A percentile compares a stretch with the other conserved stretches of the same genome.
phyloP scores from a whole-genome alignment of 768 basidiomycete species.

The Panellus pusillus region DNA sequence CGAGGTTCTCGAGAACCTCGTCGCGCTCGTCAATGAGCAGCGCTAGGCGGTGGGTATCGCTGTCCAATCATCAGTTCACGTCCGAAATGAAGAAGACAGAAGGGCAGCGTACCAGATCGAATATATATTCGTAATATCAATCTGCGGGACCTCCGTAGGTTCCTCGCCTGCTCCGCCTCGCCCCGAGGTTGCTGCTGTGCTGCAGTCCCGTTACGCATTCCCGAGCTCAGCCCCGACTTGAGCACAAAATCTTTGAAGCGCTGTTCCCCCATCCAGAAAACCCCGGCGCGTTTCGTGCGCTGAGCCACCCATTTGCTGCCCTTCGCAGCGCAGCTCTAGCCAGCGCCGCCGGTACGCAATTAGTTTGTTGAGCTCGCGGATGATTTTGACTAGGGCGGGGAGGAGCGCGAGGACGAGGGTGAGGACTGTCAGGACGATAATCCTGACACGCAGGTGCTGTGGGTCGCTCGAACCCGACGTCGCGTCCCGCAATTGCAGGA shows the following conservation, averaged over 20 bases:
- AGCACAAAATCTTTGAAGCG: slow-evolving; percentile 67
- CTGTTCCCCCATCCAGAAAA: slow-evolving; percentile 76
- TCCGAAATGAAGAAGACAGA: background rate
- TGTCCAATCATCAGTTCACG: slow-evolving; percentile 27
- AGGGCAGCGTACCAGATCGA: slow-evolving; percentile 57
- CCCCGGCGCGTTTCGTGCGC: slow-evolving; percentile 60
- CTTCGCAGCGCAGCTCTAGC: slow-evolving; percentile 62
- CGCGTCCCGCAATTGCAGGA: slow-evolving; percentile 35
- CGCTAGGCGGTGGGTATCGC: slow-evolving; percentile 69
- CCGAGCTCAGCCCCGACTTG: slow-evolving; percentile 64
- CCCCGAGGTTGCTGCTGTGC: slow-evolving; percentile 26
- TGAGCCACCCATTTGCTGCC: slow-evolving; percentile 76
- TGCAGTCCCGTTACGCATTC: slow-evolving; percentile 38
- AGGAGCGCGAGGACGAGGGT: slow-evolving; percentile 59
- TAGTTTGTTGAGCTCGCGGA: slow-evolving; percentile 61
- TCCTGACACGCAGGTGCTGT: slow-evolving; percentile 52
- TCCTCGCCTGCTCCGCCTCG: slow-evolving; percentile 41
- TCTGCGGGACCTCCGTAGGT: slow-evolving; percentile 42
- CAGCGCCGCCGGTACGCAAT: slow-evolving; percentile 59
- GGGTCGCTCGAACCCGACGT: slow-evolving; percentile 36
- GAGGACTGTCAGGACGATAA: slow-evolving; percentile 69
- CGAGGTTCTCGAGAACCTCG: slow-evolving; percentile 73
- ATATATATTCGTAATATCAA: slow-evolving; percentile 73
- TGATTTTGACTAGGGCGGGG: slow-evolving; percentile 64
- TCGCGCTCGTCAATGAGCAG: slow-evolving; percentile 74